Base-by-base conservation (phyloP, 106 monocot species). In the Dendrobium catenatum region DNA sequence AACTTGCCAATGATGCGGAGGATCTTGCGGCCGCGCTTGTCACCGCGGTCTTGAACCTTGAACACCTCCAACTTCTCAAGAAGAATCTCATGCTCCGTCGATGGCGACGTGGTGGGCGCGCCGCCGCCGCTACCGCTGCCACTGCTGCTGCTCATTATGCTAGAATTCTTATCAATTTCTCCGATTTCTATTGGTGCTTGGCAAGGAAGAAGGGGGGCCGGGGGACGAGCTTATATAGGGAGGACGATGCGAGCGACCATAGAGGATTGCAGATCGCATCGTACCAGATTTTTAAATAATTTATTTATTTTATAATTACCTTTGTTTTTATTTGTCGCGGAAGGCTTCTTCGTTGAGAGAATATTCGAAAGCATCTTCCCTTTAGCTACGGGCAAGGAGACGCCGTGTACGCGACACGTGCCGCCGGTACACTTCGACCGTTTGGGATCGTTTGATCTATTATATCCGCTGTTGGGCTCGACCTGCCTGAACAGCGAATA, bases 1-100 rank as follows among this genome's bases (percentile, higher is more conserved):
- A 84, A 88, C 66, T 92, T 94, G 22, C 96, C 96, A 75, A 92
- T 51, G 84, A 97, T 87, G 68, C 89, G 85, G 55, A 97, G 86
- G 79, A 97, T 88, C 68, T 77, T 80, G 20, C 96, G 90, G 78
- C 94, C 90, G 33, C 80, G 84, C 86, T 90, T 94, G 89, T 97
- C 94, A 51, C 13, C 2, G 20, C 78, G 47, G n/a, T 92, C 96
- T 24, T 92, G 83, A 79, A 92, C 73, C 79, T 78, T 89, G 83
- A 97, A 66, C 22, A 73, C 85, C 89, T 89, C 88, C 42, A 88
- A 82, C 56, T 79, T 81, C 29, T 87, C 85, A 67, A 89, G 41
- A 43, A 89, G 84, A 15, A 43, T 66, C 33, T 83, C 83, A 11
- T 73, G 26, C 5, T 78, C 84, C 66, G 78, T n/a, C 73, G 84